phyloP scores from a whole-genome alignment of 768 basidiomycete genomes.

The Xanthoconium stramineum region DNA sequence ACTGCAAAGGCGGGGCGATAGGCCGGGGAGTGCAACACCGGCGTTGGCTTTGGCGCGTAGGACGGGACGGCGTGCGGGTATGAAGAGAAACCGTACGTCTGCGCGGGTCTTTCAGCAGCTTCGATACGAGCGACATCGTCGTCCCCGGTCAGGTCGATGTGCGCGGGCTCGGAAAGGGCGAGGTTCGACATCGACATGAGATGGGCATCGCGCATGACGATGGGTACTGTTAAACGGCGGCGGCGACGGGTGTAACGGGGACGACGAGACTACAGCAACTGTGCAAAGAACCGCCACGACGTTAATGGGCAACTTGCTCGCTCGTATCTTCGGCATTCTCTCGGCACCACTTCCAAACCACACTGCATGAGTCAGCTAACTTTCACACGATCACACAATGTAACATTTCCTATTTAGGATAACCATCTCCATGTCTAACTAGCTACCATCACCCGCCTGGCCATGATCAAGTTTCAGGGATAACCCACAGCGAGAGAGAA shows the following conservation, averaged over 20 bases:
- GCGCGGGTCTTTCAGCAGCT: constrained; percentile 41
- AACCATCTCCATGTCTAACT: constrained; percentile 1
- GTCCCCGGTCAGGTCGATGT: constrained; percentile 71
- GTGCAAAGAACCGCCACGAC: constrained; percentile 20
- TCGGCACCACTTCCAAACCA: constrained; percentile 14
- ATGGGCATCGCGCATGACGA: constrained; percentile 29
- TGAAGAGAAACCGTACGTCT: constrained; percentile 21
- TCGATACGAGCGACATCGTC: constrained; percentile 52
- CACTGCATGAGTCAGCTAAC: constrained; percentile 22
- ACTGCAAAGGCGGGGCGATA: constrained; percentile 55
- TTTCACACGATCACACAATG: constrained; percentile 15
- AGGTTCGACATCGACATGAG: constrained; percentile 35
- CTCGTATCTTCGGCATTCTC: constrained; percentile 27
- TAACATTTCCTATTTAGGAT: constrained; percentile 20
- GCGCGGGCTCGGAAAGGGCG: constrained; percentile 43
- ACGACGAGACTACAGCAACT: background rate
- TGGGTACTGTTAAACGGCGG: constrained; percentile 1
- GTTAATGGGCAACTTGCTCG: constrained; percentile 13
- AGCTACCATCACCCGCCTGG: constrained; percentile 19
- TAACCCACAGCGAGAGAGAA: background rate
- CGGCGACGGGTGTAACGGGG: background rate
- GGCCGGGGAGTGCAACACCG: constrained; percentile 22
- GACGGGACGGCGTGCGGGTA: constrained; percentile 24
- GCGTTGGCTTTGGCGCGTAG: constrained; percentile 25
- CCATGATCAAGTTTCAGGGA: background rate